phyloP scores from a whole-genome alignment of 2,329 filamentous ascomycete species.

The Scedosporium aurantiacum region DNA sequence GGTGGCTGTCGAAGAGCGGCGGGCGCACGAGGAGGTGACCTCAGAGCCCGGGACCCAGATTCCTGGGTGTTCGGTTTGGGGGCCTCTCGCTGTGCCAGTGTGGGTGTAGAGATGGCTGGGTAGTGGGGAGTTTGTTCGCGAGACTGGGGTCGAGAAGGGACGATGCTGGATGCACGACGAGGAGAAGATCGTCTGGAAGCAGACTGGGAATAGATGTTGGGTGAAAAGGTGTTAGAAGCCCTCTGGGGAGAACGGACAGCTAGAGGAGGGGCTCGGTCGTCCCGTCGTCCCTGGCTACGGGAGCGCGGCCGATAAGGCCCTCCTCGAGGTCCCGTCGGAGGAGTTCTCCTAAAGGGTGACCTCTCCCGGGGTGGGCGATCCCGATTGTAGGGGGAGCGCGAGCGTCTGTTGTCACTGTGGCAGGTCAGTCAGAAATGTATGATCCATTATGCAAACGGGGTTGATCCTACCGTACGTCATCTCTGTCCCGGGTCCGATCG shows the following conservation, averaged over 20 bases:
- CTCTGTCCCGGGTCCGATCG: conserved; percentile 14
- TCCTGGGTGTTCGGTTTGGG: conserved; percentile 18
- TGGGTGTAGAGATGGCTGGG: not conserved
- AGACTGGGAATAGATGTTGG: conserved; percentile 37
- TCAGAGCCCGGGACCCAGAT: conserved; percentile 17
- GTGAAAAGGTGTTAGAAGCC: conserved; percentile 35
- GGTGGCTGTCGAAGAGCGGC: conserved; percentile 41
- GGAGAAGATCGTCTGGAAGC: conserved; percentile 42
- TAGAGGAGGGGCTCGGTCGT: conserved; percentile 29
- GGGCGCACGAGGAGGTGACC: conserved; percentile 44
- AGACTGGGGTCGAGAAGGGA: conserved; percentile 35
- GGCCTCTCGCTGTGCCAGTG: not conserved
- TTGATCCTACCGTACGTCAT: conserved; percentile 17
- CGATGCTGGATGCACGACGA: conserved; percentile 33
- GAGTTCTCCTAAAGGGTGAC: conserved; percentile 25
- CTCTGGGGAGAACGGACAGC: conserved; percentile 31
- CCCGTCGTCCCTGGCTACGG: conserved; percentile 37
- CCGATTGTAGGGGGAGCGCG: conserved; percentile 40
- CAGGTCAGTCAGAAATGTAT: conserved; percentile 13
- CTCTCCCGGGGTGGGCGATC: conserved; percentile 28
- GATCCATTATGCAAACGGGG: not conserved
- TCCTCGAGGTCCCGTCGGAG: conserved; percentile 23
- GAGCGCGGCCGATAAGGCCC: conserved; percentile 43
- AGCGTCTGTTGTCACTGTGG: conserved; percentile 36
- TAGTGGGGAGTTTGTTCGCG: conserved; percentile 27